A percentile compares a stretch with the other conserved stretches of the same genome.
Evolutionary conservation across 2,329 filamentous ascomycete genomes (phyloP).

Genomic region (Paecilomyces niveus): DNA sequence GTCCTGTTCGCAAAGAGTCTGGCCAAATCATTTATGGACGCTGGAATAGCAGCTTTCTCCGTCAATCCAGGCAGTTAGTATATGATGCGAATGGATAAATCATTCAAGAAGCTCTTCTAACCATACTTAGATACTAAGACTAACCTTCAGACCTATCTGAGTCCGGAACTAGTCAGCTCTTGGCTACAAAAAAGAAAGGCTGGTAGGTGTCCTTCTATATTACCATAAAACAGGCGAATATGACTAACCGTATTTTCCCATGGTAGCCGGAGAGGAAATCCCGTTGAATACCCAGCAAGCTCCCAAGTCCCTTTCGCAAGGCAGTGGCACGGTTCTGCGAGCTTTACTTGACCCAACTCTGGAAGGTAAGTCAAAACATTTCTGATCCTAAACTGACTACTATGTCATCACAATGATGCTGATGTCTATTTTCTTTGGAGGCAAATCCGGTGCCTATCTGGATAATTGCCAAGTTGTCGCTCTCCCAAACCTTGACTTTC

Average conservation of each 20-base stretch:
- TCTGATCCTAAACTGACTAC: neutral
- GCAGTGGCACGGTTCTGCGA: constrained; percentile 14
- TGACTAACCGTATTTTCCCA: neutral
- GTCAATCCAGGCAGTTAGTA: constrained; percentile 20
- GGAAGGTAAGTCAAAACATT: constrained; percentile 9
- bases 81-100: neutral
- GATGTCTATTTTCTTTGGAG: constrained; percentile 4
- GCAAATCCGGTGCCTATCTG: constrained; percentile 16
- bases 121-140: constrained; percentile 13
- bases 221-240: neutral
- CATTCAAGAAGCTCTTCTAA: too few species aligned
- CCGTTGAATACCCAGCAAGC: constrained; percentile 17
- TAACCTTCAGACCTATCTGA: constrained; percentile 15
- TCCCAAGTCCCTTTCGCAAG: constrained; percentile 15
- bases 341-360: constrained; percentile 18
- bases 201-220: constrained; percentile 5
- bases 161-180: constrained; percentile 11
- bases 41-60: constrained; percentile 14
- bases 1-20: constrained; percentile 17
- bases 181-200: constrained; percentile 19
- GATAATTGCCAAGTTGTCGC: constrained; percentile 15
- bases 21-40: constrained; percentile 5
- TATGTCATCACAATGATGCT: neutral
- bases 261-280: constrained; percentile 12
- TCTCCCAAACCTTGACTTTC: constrained; percentile 18